Percentiles rank a stretch among this genome's conserved stretches.
Evolutionary conservation across 2,329 filamentous ascomycete genomes (phyloP).

Genomic region (Botrytis cinerea): DNA sequence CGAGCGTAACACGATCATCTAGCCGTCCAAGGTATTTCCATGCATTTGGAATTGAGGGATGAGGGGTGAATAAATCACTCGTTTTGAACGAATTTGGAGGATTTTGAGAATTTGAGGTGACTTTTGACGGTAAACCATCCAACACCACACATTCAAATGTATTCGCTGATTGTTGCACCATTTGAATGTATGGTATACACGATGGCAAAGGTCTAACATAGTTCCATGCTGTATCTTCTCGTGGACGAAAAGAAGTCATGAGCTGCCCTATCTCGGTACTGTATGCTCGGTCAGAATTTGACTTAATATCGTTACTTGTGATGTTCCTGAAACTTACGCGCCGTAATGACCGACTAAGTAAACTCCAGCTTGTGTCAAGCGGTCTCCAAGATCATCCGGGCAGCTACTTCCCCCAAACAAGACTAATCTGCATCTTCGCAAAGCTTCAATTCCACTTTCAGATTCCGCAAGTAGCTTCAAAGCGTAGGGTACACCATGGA

Average conservation of each 20-base stretch:
- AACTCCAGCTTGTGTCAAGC: constrained; percentile 54
- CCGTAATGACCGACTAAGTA: constrained; percentile 59
- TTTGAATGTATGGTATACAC: constrained; percentile 25
- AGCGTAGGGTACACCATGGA: constrained; percentile 64
- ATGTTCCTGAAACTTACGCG: constrained; percentile 43
- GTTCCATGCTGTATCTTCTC: constrained; percentile 58
- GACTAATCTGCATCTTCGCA: constrained; percentile 53
- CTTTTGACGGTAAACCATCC: constrained; percentile 46
- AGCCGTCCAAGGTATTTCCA: constrained; percentile 51
- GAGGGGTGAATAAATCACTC: constrained; percentile 48
- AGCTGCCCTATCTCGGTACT: constrained; percentile 61
- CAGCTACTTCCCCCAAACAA: constrained; percentile 60
- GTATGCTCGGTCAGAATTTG: constrained; percentile 26
- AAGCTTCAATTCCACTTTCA: constrained; percentile 51
- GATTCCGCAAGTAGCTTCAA: constrained; percentile 64
- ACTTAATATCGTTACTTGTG: not conserved
- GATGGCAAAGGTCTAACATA: constrained; percentile 49
- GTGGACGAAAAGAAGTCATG: constrained; percentile 59
- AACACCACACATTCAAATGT: constrained; percentile 37
- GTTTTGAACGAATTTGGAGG: constrained; percentile 50
- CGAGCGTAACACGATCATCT: constrained; percentile 49
- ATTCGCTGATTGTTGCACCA: constrained; percentile 24
- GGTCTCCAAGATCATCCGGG: constrained; percentile 59
- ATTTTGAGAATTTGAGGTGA: constrained; percentile 43
- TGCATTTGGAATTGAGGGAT: constrained; percentile 45